These are phyloP conservation scores for Coprinopsis sp. DNA, from an alignment of 768 basidiomycete genomes.

Conservation along the genomic window DNA sequence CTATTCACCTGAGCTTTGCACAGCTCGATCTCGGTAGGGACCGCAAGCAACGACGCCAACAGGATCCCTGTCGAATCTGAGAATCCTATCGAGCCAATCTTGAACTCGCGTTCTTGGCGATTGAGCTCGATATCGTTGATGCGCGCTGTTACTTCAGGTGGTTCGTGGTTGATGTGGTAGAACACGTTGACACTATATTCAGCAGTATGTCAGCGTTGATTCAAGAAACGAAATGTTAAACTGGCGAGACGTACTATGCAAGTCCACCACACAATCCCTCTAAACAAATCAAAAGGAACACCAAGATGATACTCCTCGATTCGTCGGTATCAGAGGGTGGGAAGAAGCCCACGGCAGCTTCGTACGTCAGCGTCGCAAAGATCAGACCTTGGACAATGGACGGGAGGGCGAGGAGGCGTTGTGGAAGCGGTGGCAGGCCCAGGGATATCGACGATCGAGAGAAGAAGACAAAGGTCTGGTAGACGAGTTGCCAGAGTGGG, in stretches of 20 bases:
- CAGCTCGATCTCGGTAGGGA: constrained; percentile 73
- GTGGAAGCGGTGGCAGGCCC: constrained; percentile 75
- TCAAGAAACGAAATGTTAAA: neutral
- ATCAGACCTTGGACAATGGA: constrained; percentile 69
- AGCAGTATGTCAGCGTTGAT: neutral
- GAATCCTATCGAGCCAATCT: constrained; percentile 86
- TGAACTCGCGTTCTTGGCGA: constrained; percentile 80
- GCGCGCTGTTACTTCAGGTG: constrained; percentile 37
- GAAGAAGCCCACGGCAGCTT: constrained; percentile 69
- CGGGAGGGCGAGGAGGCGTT: constrained; percentile 64
- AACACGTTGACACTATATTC: constrained; percentile 74
- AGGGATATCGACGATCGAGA: constrained; percentile 89
- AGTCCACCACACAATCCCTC: constrained; percentile 93
- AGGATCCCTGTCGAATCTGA: constrained; percentile 75
- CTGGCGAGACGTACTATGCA: constrained; percentile 66
- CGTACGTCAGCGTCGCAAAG: constrained; percentile 55
- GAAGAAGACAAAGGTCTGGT: constrained; percentile 88
- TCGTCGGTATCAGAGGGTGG: constrained; percentile 27
- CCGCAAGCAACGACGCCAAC: constrained; percentile 58
- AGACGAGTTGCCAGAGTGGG: constrained; percentile 91
- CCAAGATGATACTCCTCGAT: constrained; percentile 49
- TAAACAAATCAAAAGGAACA: constrained; percentile 74
- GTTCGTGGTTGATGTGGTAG: constrained; percentile 76
- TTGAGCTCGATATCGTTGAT: constrained; percentile 51
- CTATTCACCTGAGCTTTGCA: constrained; percentile 67